phyloP scores from a whole-genome alignment of 768 basidiomycete species.

The Pleurotus salmoneostramineus region DNA sequence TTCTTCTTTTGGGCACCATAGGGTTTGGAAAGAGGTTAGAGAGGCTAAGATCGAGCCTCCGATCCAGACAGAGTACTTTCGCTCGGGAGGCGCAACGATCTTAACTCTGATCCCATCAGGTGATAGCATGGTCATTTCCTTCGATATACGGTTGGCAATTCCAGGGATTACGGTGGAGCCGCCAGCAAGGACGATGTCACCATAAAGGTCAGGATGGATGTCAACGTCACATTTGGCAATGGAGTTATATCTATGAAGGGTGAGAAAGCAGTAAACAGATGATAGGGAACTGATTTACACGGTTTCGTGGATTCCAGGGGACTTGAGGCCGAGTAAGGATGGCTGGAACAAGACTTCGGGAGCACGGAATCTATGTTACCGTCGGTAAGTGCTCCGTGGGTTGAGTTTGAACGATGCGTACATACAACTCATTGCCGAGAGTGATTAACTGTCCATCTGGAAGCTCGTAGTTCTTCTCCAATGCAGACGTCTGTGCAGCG shows the following conservation, averaged over 20 bases:
- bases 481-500: constrained; percentile 81
- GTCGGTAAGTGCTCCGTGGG: constrained; percentile 21
- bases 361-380: constrained; percentile 66
- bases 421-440: constrained; percentile 80
- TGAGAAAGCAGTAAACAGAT: neutral
- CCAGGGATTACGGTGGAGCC: constrained; percentile 97
- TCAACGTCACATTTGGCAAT: constrained; percentile 87
- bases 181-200: constrained; percentile 84
- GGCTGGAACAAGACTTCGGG: constrained; percentile 96
- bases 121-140: constrained; percentile 62
- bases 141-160: constrained; percentile 94
- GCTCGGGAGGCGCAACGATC: constrained; percentile 90
- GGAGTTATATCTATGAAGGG: constrained; percentile 62
- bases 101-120: constrained; percentile 43
- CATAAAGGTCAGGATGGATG: constrained; percentile 76
- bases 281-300: constrained; percentile 46
- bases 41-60: constrained; percentile 86
- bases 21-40: constrained; percentile 92
- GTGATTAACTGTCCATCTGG: constrained; percentile 94
- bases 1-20: constrained; percentile 93
- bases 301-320: constrained; percentile 90
- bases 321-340: constrained; percentile 83
- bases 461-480: constrained; percentile 93
- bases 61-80: constrained; percentile 96
- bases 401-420: constrained; percentile 55